Percentiles rank a stretch among this genome's conserved stretches.
Evolutionary conservation across 176 grass and related monocot genomes (phyloP).

Genomic region (Phragmites australis): DNA sequence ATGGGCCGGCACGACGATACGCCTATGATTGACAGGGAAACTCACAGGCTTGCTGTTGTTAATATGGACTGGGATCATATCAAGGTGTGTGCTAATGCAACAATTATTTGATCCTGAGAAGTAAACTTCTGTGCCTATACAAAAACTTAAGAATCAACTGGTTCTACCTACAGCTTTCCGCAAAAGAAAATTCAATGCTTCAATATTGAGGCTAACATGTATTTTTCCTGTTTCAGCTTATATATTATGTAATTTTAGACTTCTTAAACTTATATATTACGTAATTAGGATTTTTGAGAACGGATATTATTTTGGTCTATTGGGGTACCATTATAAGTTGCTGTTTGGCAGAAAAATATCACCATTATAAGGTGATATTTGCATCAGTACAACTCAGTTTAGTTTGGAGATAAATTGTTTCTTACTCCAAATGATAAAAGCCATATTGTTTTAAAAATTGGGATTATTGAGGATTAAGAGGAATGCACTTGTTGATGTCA

Average conservation of each 20-base stretch:
- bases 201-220: background rate
- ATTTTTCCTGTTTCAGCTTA: background rate
- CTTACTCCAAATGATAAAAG: background rate
- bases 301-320: too few relatives aligned
- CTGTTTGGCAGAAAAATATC: too few relatives aligned
- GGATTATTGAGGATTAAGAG: background rate
- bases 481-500: background rate
- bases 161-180: background rate
- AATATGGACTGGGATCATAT: conserved; percentile 98
- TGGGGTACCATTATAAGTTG: too few relatives aligned
- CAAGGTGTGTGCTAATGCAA: conserved; percentile 55
- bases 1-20: conserved; percentile 78
- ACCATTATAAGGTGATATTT: too few relatives aligned
- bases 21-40: conserved; percentile 66
- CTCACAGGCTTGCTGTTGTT: conserved; percentile 84
- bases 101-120: conserved; percentile 15
- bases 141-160: background rate
- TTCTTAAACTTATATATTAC: background rate
- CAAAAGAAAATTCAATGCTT: background rate
- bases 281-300: background rate
- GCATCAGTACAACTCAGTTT: too few relatives aligned
- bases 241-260: background rate
- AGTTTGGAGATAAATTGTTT: too few relatives aligned
- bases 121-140: background rate
- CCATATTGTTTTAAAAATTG: background rate